Base-by-base conservation (phyloP, 768 basidiomycete species). In the Imleria badia region DNA sequence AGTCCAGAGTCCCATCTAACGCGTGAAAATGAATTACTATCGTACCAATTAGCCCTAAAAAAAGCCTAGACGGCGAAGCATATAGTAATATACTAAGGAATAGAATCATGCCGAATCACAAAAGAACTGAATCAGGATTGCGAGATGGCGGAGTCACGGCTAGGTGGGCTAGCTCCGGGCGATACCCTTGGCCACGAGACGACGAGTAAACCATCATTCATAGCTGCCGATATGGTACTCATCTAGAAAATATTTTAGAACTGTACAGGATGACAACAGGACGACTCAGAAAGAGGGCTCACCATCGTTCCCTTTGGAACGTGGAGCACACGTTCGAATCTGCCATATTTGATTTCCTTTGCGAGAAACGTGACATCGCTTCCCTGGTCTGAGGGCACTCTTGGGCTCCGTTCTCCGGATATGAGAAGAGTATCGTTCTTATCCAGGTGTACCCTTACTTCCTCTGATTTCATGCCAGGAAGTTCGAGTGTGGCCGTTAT, bases 291-390 rank as follows among this genome's bases (percentile, higher is more conserved):
- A 35, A 14, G 23, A 26, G 19, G 50, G 52, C 67, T 60, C 34
- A 69, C 76, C 65, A 74, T 68, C 14, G 72, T 72, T 11, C 75
- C 74, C 19, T 63, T 57, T 22, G 76, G 76, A 45, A 77, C 65
- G 23, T 60, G 53, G 19, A 77, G 62, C 6, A 65, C 63, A 46
- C 76, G 74, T 48, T 66, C 66, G 40, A 76, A 76, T 49, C 60
- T 60, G 44, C 76, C 76, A 43, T 74, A 76, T 48, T 73, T 74
- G 51, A 77, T 69, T 60, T 77, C 76, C 52, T 68, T 71, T 46
- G 67, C 55, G 20, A 59, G 67, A 52, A 68, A 76, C 3, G 49
- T 66, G 0, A 61, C 55, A 29, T 59, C 47, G 22, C 40, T 46
- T 23, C 42, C 53, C 15, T 64, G 63, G 47, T 56, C 59, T 17